Base-by-base conservation (phyloP, 768 basidiomycete species). In the Calocybe gangraenosa region DNA sequence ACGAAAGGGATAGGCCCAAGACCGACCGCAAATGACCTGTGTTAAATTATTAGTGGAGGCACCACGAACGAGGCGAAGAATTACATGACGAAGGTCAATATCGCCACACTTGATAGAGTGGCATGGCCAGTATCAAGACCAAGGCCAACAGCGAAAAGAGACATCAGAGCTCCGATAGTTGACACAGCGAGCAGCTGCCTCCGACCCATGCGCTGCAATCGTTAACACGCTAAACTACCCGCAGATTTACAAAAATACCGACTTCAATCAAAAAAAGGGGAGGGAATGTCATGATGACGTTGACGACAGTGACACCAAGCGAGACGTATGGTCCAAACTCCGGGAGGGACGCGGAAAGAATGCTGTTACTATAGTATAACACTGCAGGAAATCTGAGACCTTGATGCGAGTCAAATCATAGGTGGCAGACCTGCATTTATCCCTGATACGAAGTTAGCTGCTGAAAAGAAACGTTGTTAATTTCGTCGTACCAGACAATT, bases 1-100 rank as follows among this genome's bases (percentile, higher is more conserved):
- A 98, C 81, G 58, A 93, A 98, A 0, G 95, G 94, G 25, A 97
- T 68, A 1, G 95, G 93, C 1, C 95, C 95, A 14, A 97, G 73
- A 2, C 94, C 95, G 25, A 87, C 65, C 1, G 93, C 89, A 63
- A 94, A 97, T 0, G 89, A 87, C 65, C 88, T 89, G 47, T 8
- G 37, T 39, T 30, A 47, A 31, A 14, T 15, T n/a, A 36, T 13
- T 22, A 1, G 6, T n/a, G 35, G 10, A 32, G 14, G 15, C 36
- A 40, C 43, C n/a, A 41, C 22, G 9, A 32, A 31, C 18, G 15
- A 40, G 37, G 47, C 21, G 4, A 25, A 21, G 35, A 40, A 33
- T 17, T 58, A 87, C 90, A 83, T 88, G 30, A 94, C 82, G 59
- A 95, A 94, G 2, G 78, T 73, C 35, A 88, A 61, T 44, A 93